These are phyloP conservation scores for Monosporascus sp. DNA, from an alignment of 2,329 filamentous ascomycete genomes.

Conservation along the genomic window DNA sequence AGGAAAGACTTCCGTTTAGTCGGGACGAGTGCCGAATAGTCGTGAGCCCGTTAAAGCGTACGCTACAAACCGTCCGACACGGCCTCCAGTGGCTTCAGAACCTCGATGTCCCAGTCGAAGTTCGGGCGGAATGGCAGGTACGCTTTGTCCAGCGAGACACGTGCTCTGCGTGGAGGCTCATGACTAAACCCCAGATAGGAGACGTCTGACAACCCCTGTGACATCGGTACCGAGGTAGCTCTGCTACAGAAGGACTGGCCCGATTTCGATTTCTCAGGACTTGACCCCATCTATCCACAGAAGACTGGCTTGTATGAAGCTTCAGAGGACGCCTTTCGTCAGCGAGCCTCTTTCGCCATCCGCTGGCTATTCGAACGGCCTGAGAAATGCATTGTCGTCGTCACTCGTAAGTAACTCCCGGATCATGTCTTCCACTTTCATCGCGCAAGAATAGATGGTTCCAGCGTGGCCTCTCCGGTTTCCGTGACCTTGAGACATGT, in stretches of 20 bases:
- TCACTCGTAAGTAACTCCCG: conserved; percentile 14
- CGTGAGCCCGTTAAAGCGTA: conserved; percentile 26
- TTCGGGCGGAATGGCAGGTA: conserved; percentile 30
- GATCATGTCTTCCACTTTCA: no score
- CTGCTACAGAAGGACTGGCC: conserved; percentile 23
- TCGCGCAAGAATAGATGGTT: no score
- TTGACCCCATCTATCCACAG: conserved; percentile 26
- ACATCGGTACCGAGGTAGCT: conserved; percentile 19
- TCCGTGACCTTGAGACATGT: no score
- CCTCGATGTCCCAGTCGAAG: conserved; percentile 20
- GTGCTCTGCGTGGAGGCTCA: background rate
- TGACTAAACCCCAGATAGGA: conserved; percentile 14
- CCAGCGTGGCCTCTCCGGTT: no score
- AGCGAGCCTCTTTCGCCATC: conserved; percentile 20
- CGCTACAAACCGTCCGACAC: conserved; percentile 23
- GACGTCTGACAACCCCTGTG: conserved; percentile 26
- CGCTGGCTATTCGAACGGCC: conserved; percentile 23
- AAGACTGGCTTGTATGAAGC: conserved; percentile 27
- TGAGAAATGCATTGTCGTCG: conserved; percentile 25
- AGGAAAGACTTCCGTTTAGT: conserved; percentile 14
- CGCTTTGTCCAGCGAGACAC: background rate
- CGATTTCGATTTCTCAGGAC: conserved; percentile 23
- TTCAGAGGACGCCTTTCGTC: conserved; percentile 20
- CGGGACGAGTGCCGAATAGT: conserved; percentile 23
- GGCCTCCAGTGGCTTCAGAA: conserved; percentile 24